A percentile compares a stretch with the other conserved stretches of the same genome.
Conservation (phyloP, 441 rosid genomes). For the Biscutella auriculata region DNA sequence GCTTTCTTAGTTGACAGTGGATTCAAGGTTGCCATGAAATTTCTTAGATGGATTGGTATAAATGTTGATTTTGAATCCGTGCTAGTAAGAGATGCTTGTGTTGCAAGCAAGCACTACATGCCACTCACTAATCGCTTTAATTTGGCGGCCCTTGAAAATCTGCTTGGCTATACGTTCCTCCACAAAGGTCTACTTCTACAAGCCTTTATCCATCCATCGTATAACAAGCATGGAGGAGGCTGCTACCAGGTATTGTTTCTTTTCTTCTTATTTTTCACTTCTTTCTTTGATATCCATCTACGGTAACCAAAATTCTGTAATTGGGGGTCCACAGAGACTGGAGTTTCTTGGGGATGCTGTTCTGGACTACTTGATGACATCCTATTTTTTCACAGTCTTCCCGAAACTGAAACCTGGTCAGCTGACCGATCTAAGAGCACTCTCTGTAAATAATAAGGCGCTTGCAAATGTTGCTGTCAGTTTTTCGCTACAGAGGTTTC, state of each 20-base stretch:
- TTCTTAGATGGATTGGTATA: slow-evolving; percentile 89
- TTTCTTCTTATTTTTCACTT: background rate
- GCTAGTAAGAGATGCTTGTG: slow-evolving; percentile 45
- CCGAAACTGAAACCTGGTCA: slow-evolving; percentile 91
- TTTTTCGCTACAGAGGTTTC: slow-evolving; percentile 46
- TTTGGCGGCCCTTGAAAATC: slow-evolving; percentile 39
- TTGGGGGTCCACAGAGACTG: slow-evolving; percentile 50
- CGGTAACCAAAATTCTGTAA: slow-evolving; percentile 11
- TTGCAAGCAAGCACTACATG: slow-evolving; percentile 46
- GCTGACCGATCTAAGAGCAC: slow-evolving; percentile 85
- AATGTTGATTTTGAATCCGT: slow-evolving; percentile 48
- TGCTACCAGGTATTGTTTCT: slow-evolving; percentile 71
- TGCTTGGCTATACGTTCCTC: slow-evolving; percentile 43
- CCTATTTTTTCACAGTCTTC: slow-evolving; percentile 67
- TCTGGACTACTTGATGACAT: slow-evolving; percentile 86
- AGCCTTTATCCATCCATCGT: slow-evolving; percentile 91
- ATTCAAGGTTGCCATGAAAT: slow-evolving; percentile 74
- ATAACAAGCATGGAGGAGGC: slow-evolving; percentile 77
- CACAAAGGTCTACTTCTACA: slow-evolving; percentile 78
- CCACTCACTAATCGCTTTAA: slow-evolving; percentile 38
- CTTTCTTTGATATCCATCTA: slow-evolving; percentile 14
- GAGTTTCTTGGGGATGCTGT: slow-evolving; percentile 99
- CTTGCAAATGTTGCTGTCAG: slow-evolving; percentile 69
- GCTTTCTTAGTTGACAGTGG: slow-evolving; percentile 88
- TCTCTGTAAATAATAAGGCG: slow-evolving; percentile 70